These are phyloP conservation scores for Daedalea quercina DNA, from an alignment of 768 basidiomycete species.

Conservation along the genomic window DNA sequence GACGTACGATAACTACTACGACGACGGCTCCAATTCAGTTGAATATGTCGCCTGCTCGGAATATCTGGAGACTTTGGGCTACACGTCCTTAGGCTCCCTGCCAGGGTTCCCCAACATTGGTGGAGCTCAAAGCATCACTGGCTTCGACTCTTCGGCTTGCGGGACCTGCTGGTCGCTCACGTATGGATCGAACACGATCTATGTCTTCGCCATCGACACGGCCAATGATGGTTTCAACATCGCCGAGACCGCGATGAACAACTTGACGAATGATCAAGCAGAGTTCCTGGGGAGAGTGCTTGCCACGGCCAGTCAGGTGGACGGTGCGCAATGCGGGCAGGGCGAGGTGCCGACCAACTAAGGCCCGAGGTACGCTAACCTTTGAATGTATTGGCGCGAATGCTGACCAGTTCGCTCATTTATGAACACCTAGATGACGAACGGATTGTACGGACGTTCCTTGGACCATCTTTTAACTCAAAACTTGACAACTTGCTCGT, in stretches of 20 bases:
- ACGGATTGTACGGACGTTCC: no score
- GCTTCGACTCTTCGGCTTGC: slow-evolving; percentile 47
- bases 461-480: no score
- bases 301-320: background rate
- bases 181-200: slow-evolving; percentile 37
- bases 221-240: slow-evolving; percentile 34
- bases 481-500: no score
- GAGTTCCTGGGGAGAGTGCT: slow-evolving; percentile 17
- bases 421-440: background rate
- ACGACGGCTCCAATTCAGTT: slow-evolving; percentile 36
- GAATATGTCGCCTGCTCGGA: slow-evolving; percentile 46
- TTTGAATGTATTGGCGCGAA: no score
- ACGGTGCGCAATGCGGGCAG: background rate
- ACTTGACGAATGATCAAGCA: slow-evolving; percentile 22
- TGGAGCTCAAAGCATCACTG: slow-evolving; percentile 40
- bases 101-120: slow-evolving; percentile 58
- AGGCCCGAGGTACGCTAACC: no score
- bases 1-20: slow-evolving; percentile 45
- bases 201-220: slow-evolving; percentile 47
- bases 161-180: slow-evolving; percentile 57
- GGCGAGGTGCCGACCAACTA: no score
- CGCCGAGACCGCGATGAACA: slow-evolving; percentile 24
- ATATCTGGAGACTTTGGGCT: slow-evolving; percentile 35
- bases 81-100: slow-evolving; percentile 42
- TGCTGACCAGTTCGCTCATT: no score